Base-by-base conservation (phyloP, 306 rosid species). In the Vicia faba region DNA sequence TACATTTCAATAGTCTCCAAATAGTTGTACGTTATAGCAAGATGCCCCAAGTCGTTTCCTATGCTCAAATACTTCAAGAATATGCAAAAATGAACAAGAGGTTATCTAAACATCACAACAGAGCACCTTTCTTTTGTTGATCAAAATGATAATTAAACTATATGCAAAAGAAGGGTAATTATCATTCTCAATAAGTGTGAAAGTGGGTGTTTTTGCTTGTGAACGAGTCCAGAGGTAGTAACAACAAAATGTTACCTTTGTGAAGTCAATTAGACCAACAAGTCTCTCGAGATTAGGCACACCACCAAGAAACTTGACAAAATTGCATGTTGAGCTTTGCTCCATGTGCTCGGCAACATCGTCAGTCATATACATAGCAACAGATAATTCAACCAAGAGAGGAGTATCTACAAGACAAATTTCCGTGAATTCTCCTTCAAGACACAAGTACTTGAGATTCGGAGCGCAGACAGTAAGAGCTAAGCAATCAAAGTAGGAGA, bases 391-490 rank as follows among this genome's bases (percentile, higher is more conserved):
- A 76, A 79, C 78, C 84, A 93, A 69, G 67, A 76, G 84, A 11
- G 97, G 97, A 3, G 90, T 79, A 71, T 88, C 85, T 72, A 83
- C 84, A 29, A 93, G 95, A 59, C 76, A 77, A 75, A 93, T 83
- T 60, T 89, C 98, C 80, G 38, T 84, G 79, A 93, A 88, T 71
- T 84, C 98, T 44, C 98, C 98, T 83, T 89, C 95, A 38, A 93
- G 96, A 76, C 64, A 77, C 81, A 93, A 77, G 81, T 71, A 64
- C 60, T 80, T 88, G 70, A 93, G 98, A 71, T 90, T 88, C 1
- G 98, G 96, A 19, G 98, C 93, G 18, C 68, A 15, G 25, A 93
- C 74, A 55, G 71, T 82, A 33, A 93, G 89, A 68, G 84, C 81
- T 69, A 88, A 72, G 75, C 91, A 80, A 79, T 86, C 96, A 9